These are phyloP conservation scores for Blastomyces silverae DNA, from an alignment of 2,329 filamentous ascomycete species.

Conservation along the genomic window DNA sequence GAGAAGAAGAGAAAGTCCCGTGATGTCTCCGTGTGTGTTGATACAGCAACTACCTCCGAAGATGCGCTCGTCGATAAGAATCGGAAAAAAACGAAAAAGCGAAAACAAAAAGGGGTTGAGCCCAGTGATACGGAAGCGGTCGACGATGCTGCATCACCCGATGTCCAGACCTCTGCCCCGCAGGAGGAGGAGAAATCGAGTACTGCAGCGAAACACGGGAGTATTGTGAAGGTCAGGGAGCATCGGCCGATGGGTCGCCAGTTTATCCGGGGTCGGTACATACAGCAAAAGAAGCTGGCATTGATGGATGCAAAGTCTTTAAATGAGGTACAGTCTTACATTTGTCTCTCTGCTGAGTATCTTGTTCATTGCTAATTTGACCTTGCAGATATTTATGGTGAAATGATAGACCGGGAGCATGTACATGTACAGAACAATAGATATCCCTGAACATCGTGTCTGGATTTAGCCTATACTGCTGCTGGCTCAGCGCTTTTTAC, in stretches of 20 bases:
- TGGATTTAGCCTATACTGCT: no score
- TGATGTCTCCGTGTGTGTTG: not conserved
- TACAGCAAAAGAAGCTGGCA: constrained; percentile 80
- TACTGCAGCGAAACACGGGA: constrained; percentile 40
- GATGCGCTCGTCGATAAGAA: constrained; percentile 31
- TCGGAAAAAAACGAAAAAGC: constrained; percentile 24
- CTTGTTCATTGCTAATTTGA: constrained; percentile 10
- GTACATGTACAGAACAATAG: no score
- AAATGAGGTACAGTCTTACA: constrained; percentile 61
- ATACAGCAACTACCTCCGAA: constrained; percentile 15
- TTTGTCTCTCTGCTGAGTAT: not conserved
- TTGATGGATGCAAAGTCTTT: constrained; percentile 73
- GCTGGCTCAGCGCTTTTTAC: not conserved
- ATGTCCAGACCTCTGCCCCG: not conserved
- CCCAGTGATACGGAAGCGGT: constrained; percentile 26
- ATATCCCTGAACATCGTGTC: no score
- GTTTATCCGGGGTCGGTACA: constrained; percentile 70
- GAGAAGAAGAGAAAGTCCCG: constrained; percentile 19
- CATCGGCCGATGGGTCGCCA: constrained; percentile 54
- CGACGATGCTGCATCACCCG: not conserved
- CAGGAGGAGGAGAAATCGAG: constrained; percentile 37
- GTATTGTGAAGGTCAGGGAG: constrained; percentile 43
- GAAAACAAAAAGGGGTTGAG: constrained; percentile 29
- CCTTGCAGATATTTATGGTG: constrained; percentile 34
- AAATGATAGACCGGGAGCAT: constrained; percentile 14